Conservation (phyloP, 2,329 filamentous ascomycete genomes). For the Phoma sp. region DNA sequence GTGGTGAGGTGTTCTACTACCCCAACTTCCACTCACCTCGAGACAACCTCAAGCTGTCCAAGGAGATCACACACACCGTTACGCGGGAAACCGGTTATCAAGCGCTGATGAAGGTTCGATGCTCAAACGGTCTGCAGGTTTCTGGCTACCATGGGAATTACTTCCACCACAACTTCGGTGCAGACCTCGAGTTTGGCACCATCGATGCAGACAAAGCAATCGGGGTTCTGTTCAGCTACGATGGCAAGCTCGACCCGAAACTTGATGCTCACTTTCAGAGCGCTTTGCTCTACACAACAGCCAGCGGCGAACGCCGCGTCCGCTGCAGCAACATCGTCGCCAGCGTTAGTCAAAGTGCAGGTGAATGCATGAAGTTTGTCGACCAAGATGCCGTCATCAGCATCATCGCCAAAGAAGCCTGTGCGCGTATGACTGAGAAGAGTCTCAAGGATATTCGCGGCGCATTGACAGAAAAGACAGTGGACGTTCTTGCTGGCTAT, state of each 20-base stretch:
- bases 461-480: constrained; percentile 85
- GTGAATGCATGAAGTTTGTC: constrained; percentile 87
- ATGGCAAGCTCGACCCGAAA: constrained; percentile 96
- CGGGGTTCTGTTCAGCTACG: constrained; percentile 89
- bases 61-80: constrained; percentile 85
- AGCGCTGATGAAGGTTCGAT: constrained; percentile 96
- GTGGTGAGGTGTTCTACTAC: constrained; percentile 95
- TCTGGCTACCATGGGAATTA: constrained; percentile 96
- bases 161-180: constrained; percentile 91
- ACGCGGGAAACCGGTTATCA: constrained; percentile 93
- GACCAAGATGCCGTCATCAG: constrained; percentile 93
- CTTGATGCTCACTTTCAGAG: constrained; percentile 98
- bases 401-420: constrained; percentile 91
- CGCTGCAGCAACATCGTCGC: constrained; percentile 94
- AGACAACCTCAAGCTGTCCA: constrained; percentile 81
- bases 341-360: constrained; percentile 83
- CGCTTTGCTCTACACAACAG: constrained; percentile 91
- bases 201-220: constrained; percentile 95
- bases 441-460: constrained; percentile 85
- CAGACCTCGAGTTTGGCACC: constrained; percentile 90
- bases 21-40: constrained; percentile 92
- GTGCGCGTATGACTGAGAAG: constrained; percentile 80
- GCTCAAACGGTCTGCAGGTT: constrained; percentile 94
- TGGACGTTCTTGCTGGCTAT: constrained; percentile 90
- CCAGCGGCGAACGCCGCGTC: constrained; percentile 85